phyloP scores from a whole-genome alignment of 306 rosid species.

The Inga laurina region DNA sequence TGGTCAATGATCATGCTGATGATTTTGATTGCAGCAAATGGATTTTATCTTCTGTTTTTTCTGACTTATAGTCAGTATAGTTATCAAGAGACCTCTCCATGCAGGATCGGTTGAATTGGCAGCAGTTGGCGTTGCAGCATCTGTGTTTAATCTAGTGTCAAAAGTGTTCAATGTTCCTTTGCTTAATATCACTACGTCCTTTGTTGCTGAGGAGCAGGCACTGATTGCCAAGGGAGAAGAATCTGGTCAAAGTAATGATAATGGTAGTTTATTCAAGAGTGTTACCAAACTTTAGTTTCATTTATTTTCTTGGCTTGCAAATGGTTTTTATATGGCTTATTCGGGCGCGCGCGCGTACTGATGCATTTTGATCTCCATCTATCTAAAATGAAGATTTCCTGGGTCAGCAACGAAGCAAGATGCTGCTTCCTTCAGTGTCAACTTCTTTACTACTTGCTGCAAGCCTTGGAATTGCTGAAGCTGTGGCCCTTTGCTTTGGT shows the following conservation, averaged over 20 bases:
- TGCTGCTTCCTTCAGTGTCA: slow-evolving; percentile 75
- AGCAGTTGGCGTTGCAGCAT: slow-evolving; percentile 86
- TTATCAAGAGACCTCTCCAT: slow-evolving; percentile 26
- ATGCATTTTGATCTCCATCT: slow-evolving; percentile 22
- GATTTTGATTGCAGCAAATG: slow-evolving; percentile 4
- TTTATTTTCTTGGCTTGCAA: slow-evolving; percentile 16
- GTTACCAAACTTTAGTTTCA: neutral
- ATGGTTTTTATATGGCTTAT: slow-evolving; percentile 14
- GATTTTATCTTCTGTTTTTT: slow-evolving; percentile 22
- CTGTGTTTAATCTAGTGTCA: slow-evolving; percentile 83
- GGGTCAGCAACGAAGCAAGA: slow-evolving; percentile 48
- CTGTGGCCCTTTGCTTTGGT: slow-evolving; percentile 72
- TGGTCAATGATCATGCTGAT: neutral
- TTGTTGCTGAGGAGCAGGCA: slow-evolving; percentile 92
- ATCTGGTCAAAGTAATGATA: slow-evolving; percentile 30
- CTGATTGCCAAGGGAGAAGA: slow-evolving; percentile 41
- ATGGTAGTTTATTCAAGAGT: slow-evolving; percentile 37
- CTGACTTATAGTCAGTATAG: slow-evolving; percentile 3
- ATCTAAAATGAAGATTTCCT: slow-evolving; percentile 40
- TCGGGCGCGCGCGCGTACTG: slow-evolving; percentile 4
- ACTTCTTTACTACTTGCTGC: slow-evolving; percentile 86
- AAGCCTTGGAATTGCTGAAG: slow-evolving; percentile 82
- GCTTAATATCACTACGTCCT: slow-evolving; percentile 93
- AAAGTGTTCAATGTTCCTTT: slow-evolving; percentile 77
- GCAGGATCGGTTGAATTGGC: slow-evolving; percentile 92